Base-by-base conservation (phyloP, 2,329 filamentous ascomycete genomes). In the Paraphaeosphaeria minitans region DNA sequence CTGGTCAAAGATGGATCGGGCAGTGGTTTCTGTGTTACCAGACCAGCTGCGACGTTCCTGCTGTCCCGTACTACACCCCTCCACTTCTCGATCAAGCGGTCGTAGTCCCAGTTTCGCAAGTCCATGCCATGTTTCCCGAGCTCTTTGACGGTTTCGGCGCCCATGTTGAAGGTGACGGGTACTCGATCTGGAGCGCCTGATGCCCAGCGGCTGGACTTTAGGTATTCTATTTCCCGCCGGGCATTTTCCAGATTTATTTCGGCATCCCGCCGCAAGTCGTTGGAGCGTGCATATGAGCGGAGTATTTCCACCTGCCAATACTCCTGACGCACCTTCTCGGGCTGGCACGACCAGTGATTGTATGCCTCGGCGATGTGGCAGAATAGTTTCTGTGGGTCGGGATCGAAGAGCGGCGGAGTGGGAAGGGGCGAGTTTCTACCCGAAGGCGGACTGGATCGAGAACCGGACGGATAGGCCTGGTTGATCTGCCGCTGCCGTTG, bases 351-450 rank as follows among this genome's bases (percentile, higher is more conserved):
- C 93, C 93, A 98, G 43, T 91, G 89, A 7, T 84, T 83, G 73
- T 88, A 96, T 0, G 91, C 88, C 14, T 88, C 86, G n/a, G 90
- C 85, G 6, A 97, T 76, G 73, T 98, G 94, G 58, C 89, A 84
- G 42, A 85, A 81, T 33, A 93, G 85, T 65, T 89, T 87, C 53
- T 87, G 85, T 62, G 92, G 88, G 52, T 94, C 63, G 82, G 85
- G 43, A 81, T 89, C 60, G 79, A 74, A 71, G 27, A 77, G 71
- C 8, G 75, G 75, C 13, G 75, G 72, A 0, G 74, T 76, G 8
- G 76, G 72, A 19, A 77, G 66, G 22, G 76, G 74, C 27, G 75
- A 74, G 46, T 71, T 75, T 58, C 58, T 58, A 14, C 67, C 65
- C 3, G 71, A 71, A 35, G 72, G 63, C 12, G 69, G 61, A 39